Evolutionary conservation across 768 basidiomycete species (phyloP).

Genomic region (Suillus americanus): DNA sequence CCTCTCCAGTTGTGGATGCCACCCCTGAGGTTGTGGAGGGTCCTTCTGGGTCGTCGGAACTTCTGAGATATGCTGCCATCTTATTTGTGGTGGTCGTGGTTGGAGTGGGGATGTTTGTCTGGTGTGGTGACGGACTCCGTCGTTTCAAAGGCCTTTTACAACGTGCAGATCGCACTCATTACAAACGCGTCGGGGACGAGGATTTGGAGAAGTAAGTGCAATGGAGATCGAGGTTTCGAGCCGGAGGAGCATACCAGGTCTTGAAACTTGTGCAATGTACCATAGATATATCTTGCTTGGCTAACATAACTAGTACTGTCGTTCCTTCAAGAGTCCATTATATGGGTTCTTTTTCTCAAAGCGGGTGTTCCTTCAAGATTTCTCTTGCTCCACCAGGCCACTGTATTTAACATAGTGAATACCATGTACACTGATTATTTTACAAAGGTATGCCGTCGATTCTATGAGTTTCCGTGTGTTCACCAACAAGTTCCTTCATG

Average conservation of each 20-base stretch:
- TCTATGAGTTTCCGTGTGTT: not conserved
- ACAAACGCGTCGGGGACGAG: conserved; percentile 47
- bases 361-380: not conserved
- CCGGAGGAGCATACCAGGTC: not conserved
- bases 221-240: not conserved
- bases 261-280: not conserved
- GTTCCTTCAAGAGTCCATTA: not conserved
- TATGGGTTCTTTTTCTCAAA: too few relatives aligned
- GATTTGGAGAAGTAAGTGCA: conserved; percentile 50
- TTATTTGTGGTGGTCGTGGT: conserved; percentile 43
- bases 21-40: conserved; percentile 15
- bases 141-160: conserved; percentile 43
- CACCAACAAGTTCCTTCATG: not conserved
- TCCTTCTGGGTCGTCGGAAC: conserved; percentile 1
- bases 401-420: not conserved
- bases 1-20: conserved; percentile 6
- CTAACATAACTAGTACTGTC: not conserved
- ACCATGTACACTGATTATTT: not conserved
- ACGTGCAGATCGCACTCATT: conserved; percentile 34
- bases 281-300: not conserved
- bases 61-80: conserved; percentile 22
- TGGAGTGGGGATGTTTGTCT: conserved; percentile 44
- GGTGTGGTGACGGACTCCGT: conserved; percentile 49
- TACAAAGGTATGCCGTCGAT: not conserved
- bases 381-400: not conserved